These are phyloP conservation scores for Mortierella sp. DNA, from an alignment of 371 early-diverging fungal genomes.

Conservation along the genomic window DNA sequence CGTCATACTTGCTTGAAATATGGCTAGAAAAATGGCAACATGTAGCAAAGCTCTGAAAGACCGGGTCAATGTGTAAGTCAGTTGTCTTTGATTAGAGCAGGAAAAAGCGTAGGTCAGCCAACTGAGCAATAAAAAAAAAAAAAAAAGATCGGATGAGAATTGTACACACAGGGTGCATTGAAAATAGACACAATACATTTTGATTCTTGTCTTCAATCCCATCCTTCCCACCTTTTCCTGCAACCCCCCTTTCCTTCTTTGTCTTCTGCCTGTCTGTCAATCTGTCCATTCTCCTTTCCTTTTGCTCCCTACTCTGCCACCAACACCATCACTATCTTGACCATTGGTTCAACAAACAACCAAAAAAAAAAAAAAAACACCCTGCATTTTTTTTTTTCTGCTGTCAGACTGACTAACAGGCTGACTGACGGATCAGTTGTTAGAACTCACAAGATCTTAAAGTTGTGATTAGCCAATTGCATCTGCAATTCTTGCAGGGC, in stretches of 20 bases:
- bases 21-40: too few species aligned
- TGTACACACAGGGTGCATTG: not conserved
- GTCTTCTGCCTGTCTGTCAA: not conserved
- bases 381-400: too few species aligned
- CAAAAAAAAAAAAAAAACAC: not conserved
- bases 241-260: not conserved
- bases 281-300: not conserved
- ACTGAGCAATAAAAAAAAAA: too few species aligned
- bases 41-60: too few species aligned
- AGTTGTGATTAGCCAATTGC: too few species aligned
- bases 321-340: not conserved
- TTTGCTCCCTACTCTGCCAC: not conserved
- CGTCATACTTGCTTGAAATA: too few species aligned
- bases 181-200: not conserved
- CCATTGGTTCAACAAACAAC: not conserved
- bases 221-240: not conserved
- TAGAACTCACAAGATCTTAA: too few species aligned
- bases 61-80: too few species aligned
- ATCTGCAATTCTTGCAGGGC: too few species aligned
- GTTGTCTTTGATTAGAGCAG: too few species aligned
- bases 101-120: not conserved
- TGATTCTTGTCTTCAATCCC: not conserved
- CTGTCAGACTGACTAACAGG: too few species aligned
- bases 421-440: too few species aligned
- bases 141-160: not conserved